Percentiles rank a stretch among this genome's conserved stretches.
These are phyloP conservation scores for Rhizopogon vulgaris DNA, from an alignment of 768 basidiomycete genomes.

Conservation along the genomic window DNA sequence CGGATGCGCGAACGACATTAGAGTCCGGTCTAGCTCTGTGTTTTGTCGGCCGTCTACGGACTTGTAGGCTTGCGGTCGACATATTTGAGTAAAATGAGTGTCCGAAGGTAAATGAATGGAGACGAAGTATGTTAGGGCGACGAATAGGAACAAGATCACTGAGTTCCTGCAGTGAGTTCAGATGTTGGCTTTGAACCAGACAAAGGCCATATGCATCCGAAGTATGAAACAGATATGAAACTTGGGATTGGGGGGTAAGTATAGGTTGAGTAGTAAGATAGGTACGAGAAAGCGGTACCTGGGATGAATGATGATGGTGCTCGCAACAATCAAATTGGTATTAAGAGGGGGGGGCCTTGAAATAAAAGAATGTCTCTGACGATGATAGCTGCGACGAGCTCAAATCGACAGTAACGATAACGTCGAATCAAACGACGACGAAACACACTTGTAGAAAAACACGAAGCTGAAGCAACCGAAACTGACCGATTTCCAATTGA, in stretches of 20 bases:
- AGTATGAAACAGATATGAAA: conserved; percentile 6
- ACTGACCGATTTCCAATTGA: not conserved
- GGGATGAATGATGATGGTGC: not conserved
- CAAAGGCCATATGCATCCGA: conserved; percentile 17
- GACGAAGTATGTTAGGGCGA: conserved; percentile 1
- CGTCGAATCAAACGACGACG: not conserved
- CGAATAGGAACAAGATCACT: conserved; percentile 1
- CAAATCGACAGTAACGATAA: not conserved
- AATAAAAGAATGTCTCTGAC: not conserved
- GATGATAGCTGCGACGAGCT: not conserved
- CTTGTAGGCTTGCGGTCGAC: conserved; percentile 13
- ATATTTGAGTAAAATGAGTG: conserved; percentile 12
- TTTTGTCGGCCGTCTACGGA: conserved; percentile 24
- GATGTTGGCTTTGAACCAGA: conserved; percentile 2
- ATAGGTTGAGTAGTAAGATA: not conserved
- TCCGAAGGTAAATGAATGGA: conserved; percentile 11
- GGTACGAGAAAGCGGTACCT: not conserved
- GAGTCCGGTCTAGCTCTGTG: conserved; percentile 39
- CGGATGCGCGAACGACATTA: conserved; percentile 60
- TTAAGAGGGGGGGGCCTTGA: not conserved
- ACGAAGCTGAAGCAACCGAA: conserved; percentile 2
- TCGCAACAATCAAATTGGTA: not conserved
- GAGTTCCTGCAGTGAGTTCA: conserved; percentile 7
- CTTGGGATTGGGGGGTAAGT: not conserved
- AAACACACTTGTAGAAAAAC: not conserved